Conservation (phyloP, 2,329 filamentous ascomycete species). For the Colletotrichum lentis region DNA sequence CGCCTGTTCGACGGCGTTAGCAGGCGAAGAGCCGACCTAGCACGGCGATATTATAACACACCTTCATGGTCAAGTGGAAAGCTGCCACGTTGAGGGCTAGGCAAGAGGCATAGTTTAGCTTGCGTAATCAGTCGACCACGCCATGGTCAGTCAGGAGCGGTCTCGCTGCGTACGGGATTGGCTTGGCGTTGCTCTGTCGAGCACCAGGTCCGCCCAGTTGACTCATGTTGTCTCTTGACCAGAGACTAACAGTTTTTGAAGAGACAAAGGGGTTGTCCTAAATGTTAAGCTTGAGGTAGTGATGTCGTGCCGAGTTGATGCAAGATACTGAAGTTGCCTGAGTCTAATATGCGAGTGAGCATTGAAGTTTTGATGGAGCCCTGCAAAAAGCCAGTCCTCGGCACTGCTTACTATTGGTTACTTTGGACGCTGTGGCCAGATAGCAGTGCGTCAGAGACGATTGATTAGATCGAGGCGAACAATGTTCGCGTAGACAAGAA, state of each 20-base stretch:
- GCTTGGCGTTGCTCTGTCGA: slow-evolving; percentile 69
- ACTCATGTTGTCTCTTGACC: slow-evolving; percentile 55
- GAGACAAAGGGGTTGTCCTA: background rate
- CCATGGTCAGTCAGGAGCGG: slow-evolving; percentile 2
- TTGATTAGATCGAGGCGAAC: background rate
- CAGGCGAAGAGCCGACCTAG: background rate
- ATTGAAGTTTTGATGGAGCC: background rate
- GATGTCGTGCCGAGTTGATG: background rate
- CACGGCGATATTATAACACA: slow-evolving; percentile 41
- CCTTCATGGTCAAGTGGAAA: slow-evolving; percentile 96
- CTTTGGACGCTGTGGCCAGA: background rate
- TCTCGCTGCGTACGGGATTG: slow-evolving; percentile 67
- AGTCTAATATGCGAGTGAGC: background rate
- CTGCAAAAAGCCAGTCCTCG: too few species aligned
- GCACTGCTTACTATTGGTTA: background rate
- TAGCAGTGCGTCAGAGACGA: background rate
- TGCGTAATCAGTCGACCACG: background rate
- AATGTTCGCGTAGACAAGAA: background rate
- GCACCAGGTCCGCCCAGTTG: slow-evolving; percentile 77
- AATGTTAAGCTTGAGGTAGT: background rate
- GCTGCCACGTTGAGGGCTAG: slow-evolving; percentile 86
- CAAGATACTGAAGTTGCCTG: background rate
- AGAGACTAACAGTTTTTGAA: background rate
- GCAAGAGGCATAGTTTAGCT: slow-evolving; percentile 7
- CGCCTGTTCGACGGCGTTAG: slow-evolving; percentile 63